Conservation (phyloP, 2,329 filamentous ascomycete species). For the Talaromyces rugulosus region DNA sequence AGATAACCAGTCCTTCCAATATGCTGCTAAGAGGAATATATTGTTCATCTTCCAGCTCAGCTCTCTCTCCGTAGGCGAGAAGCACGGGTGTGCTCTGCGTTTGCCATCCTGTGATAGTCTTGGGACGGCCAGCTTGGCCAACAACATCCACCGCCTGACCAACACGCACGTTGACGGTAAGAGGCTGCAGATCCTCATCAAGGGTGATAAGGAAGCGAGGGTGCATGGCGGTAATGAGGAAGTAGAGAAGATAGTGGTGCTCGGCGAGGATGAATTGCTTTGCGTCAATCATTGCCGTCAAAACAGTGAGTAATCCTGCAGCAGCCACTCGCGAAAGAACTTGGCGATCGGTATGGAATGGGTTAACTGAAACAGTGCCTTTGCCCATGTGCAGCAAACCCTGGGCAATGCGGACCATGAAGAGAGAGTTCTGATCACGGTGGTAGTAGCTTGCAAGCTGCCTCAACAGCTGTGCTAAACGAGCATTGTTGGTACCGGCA, state of each 20-base stretch:
- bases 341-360: slow-evolving; percentile 98
- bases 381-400: slow-evolving; percentile 99
- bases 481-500: slow-evolving; percentile 96
- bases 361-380: slow-evolving; percentile 89
- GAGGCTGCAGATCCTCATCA: slow-evolving; percentile 87
- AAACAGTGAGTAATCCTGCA: slow-evolving; percentile 81
- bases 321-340: slow-evolving; percentile 89
- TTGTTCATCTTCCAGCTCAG: slow-evolving; percentile 95
- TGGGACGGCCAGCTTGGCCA: slow-evolving; percentile 90
- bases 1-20: slow-evolving; percentile 89
- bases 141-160: slow-evolving; percentile 98
- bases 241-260: slow-evolving; percentile 93
- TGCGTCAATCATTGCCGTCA: slow-evolving; percentile 91
- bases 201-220: slow-evolving; percentile 94
- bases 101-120: slow-evolving; percentile 99
- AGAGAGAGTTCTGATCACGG: slow-evolving; percentile 89
- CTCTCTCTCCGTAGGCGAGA: slow-evolving; percentile 88
- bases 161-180: slow-evolving; percentile 93
- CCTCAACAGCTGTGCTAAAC: slow-evolving; percentile 86
- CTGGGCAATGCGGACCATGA: slow-evolving; percentile 99
- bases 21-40: slow-evolving; percentile 89
- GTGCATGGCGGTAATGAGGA: slow-evolving; percentile 93
- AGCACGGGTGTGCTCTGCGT: slow-evolving; percentile 98
- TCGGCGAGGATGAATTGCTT: slow-evolving; percentile 74
- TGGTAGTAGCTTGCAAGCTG: slow-evolving; percentile 98